Conservation (phyloP, 148 eudicot species). For the Camellia lanceoleosa region DNA sequence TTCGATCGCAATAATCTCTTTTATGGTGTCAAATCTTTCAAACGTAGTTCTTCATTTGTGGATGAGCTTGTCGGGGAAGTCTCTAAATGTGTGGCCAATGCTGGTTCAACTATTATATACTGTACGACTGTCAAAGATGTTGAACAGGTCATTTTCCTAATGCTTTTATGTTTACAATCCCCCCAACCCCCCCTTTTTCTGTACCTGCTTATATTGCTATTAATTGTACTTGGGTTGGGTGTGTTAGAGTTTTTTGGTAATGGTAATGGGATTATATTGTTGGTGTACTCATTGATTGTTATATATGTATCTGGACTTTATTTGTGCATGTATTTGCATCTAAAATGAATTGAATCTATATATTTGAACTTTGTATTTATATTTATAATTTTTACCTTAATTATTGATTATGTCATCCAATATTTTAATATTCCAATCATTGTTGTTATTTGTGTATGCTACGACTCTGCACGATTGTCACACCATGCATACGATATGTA, state of each 20-base stretch:
- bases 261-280: no score
- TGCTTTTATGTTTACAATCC: neutral
- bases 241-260: neutral
- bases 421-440: no score
- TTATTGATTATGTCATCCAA: no score
- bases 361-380: no score
- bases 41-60: conserved; percentile 48
- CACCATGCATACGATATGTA: no score
- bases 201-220: neutral
- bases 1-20: conserved; percentile 79
- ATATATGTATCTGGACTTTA: no score
- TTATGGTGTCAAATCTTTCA: conserved; percentile 63
- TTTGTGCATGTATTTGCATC: no score
- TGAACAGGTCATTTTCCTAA: conserved; percentile 50
- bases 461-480: no score
- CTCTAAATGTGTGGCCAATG: conserved; percentile 43
- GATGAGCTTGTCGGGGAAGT: conserved; percentile 60
- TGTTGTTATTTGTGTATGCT: no score
- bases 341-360: no score
- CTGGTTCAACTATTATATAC: conserved; percentile 71
- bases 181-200: neutral
- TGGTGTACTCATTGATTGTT: no score
- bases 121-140: conserved; percentile 78
- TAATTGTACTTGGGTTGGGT: neutral
- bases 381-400: no score